Evolutionary conservation across 139 green algal species (phyloP).

Genomic region (Astrephomene gubernaculifera): DNA sequence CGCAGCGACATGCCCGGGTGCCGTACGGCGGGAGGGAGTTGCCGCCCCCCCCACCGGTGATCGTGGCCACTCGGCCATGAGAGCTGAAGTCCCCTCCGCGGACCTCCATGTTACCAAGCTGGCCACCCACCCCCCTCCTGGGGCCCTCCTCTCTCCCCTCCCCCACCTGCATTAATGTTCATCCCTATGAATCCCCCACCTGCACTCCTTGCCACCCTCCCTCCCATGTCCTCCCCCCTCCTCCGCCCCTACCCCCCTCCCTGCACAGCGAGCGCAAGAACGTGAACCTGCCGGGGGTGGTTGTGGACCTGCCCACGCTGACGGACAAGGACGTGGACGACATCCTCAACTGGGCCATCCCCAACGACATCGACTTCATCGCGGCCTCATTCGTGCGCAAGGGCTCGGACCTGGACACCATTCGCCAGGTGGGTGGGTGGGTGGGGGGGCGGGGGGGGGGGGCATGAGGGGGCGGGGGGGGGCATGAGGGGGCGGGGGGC

Average conservation of each 20-base stretch:
- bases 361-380: conserved; percentile 99
- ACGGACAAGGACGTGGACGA: conserved; percentile 97
- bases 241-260: not conserved
- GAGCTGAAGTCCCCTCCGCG: too few relatives aligned
- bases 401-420: conserved; percentile 91
- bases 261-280: conserved; percentile 95
- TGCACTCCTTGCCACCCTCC: not conserved
- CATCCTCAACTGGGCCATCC: conserved; percentile 94
- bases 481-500: too few relatives aligned
- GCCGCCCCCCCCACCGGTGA: too few relatives aligned
- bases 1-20: too few relatives aligned
- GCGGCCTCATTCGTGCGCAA: conserved; percentile 99
- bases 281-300: conserved; percentile 96
- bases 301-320: conserved; percentile 97
- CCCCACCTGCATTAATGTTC: too few relatives aligned
- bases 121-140: too few relatives aligned
- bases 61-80: too few relatives aligned
- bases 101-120: too few relatives aligned
- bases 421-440: conserved; percentile 71
- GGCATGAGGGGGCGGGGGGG: too few relatives aligned
- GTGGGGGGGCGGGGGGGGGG: too few relatives aligned
- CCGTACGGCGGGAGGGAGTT: too few relatives aligned
- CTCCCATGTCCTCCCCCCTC: not conserved
- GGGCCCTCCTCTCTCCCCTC: too few relatives aligned
- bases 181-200: not conserved